These are phyloP conservation scores for Phytophthora aleatoria DNA, from an alignment of 352 stramenopile species.

Conservation along the genomic window DNA sequence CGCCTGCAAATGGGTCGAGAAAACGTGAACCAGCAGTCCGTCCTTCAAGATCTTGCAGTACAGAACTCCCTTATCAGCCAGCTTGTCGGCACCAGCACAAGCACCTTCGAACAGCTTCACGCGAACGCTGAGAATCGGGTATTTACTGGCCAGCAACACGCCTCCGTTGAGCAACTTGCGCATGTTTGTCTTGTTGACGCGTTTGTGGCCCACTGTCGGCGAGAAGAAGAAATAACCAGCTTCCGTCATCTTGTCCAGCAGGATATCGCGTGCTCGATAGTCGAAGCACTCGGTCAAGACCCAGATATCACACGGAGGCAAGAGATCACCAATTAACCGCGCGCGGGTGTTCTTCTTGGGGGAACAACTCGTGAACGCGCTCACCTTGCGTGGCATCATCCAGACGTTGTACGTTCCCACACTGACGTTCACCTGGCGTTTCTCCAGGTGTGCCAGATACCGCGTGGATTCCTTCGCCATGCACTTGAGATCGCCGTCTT, in stretches of 20 bases:
- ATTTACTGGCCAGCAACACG: slow-evolving; percentile 72
- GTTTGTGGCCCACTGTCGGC: slow-evolving; percentile 75
- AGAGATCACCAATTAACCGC: slow-evolving; percentile 66
- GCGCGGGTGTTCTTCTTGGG: slow-evolving; percentile 82
- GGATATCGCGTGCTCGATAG: slow-evolving; percentile 62
- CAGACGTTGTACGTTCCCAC: slow-evolving; percentile 85
- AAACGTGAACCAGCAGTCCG: slow-evolving; percentile 72
- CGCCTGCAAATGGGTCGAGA: slow-evolving; percentile 76
- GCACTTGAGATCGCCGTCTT: slow-evolving; percentile 65
- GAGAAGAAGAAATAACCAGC: slow-evolving; percentile 77
- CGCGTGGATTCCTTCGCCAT: slow-evolving; percentile 78
- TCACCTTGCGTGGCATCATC: slow-evolving; percentile 85
- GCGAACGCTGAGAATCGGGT: slow-evolving; percentile 71
- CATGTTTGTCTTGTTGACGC: slow-evolving; percentile 61
- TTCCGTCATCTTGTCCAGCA: slow-evolving; percentile 68
- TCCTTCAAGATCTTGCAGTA: slow-evolving; percentile 87
- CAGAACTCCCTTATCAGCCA: slow-evolving; percentile 79
- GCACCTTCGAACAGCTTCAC: slow-evolving; percentile 77
- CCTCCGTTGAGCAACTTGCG: slow-evolving; percentile 77
- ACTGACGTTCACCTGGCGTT: slow-evolving; percentile 54
- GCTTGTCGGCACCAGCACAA: slow-evolving; percentile 62
- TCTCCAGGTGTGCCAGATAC: slow-evolving; percentile 62
- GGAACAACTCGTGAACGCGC: slow-evolving; percentile 67
- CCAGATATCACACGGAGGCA: slow-evolving; percentile 74
- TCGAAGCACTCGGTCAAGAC: slow-evolving; percentile 85